Evolutionary conservation across 768 basidiomycete species (phyloP), one percentile per base, ranked within the genome.

Genomic region (Lactarius quietus): DNA sequence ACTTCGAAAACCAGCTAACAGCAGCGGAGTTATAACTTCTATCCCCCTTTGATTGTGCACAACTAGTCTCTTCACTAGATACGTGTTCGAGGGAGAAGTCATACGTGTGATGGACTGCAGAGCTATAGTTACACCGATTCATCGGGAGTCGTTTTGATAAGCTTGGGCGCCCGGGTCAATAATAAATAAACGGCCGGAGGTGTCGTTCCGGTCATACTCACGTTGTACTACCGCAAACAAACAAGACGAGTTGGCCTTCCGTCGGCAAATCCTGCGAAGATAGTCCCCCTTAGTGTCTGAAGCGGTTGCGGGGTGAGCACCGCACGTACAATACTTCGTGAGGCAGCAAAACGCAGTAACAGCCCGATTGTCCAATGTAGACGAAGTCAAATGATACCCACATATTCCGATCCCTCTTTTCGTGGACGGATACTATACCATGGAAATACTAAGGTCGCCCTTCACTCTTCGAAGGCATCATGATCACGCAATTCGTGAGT

Each of bases 1-100:
- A 59, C n/a, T 59, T 59, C 35, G 6, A 35, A 59, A 35, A 59
- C 43, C 26, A n/a, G n/a, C 31, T 38, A 20, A 52, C n/a, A 20
- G 18, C 31, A 38, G 29, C 39, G 38, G 54, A 23, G 63, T 35
- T 35, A 43, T 35, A 23, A 31, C 5, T 20, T 48, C n/a, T 59
- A 2, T 17, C 15, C 29, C 5, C 28, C 35, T 54, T 28, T 48
- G 28, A 31, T 10, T 6, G 6, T 23, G 20, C 3, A 51, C 18
- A n/a, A 56, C 29, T 8, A 15, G 3, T 29, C 12, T 45, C 31
- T 35, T 26, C 18, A 17, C 23, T 60, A 35, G 41, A 61, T 39
- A 33, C 28, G 23, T 41, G n/a, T 52, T 36, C 18, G 38, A 64
- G 52, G 29, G 23, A 35, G 39, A 41, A 1, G n/a, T 15, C 63